These are phyloP conservation scores for Penicillium maclennaniae DNA, from an alignment of 495 filamentous ascomycete genomes.

Conservation along the genomic window DNA sequence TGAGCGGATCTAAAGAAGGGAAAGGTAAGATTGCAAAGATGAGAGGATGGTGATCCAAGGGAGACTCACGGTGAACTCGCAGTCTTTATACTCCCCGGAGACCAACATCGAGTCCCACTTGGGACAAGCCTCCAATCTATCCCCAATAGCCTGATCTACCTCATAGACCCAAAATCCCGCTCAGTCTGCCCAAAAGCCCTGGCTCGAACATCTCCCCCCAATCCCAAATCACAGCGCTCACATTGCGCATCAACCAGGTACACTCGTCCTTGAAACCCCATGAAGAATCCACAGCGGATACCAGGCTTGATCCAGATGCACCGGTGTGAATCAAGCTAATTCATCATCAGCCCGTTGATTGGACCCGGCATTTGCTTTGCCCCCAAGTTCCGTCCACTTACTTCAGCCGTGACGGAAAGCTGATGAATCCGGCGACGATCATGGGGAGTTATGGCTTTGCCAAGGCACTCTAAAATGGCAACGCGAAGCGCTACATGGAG, in stretches of 20 bases:
- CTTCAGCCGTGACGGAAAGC: background rate
- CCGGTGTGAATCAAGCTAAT: background rate
- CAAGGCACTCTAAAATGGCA: background rate
- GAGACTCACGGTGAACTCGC: background rate
- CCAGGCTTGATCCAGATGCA: background rate
- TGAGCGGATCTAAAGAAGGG: background rate
- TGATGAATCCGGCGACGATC: constrained; percentile 3
- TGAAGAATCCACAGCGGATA: constrained; percentile 2
- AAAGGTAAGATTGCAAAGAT: background rate
- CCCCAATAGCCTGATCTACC: too few relatives aligned
- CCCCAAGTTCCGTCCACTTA: background rate
- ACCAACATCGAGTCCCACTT: background rate
- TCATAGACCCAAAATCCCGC: too few relatives aligned
- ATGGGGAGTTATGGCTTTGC: background rate
- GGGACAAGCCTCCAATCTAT: too few relatives aligned
- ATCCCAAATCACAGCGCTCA: background rate
- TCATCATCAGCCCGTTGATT: background rate
- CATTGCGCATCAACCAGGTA: background rate
- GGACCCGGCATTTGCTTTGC: background rate
- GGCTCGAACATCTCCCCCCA: too few relatives aligned
- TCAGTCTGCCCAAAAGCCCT: too few relatives aligned
- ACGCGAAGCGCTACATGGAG: constrained; percentile 1
- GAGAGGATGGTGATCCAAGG: background rate
- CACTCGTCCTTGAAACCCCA: constrained; percentile 1
- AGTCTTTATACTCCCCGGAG: background rate